phyloP scores from a whole-genome alignment of 2,329 filamentous ascomycete genomes.

The Cladosporium velox region DNA sequence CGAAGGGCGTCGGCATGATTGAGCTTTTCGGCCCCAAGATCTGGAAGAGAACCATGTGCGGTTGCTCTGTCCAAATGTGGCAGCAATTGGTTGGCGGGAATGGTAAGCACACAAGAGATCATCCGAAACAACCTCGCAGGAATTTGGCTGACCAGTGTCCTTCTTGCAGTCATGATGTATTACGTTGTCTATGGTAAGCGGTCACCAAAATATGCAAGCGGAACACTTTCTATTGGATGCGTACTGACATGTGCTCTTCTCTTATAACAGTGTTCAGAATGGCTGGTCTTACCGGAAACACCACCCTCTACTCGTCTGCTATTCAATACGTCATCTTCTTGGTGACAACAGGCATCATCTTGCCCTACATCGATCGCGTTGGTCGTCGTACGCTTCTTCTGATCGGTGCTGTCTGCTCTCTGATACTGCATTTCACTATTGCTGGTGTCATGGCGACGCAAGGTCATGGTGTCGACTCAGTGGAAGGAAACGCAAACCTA shows the following conservation, averaged over 20 bases:
- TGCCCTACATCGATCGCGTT: constrained; percentile 74
- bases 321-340: constrained; percentile 82
- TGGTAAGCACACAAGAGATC: not conserved
- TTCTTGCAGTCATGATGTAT: constrained; percentile 10
- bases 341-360: constrained; percentile 71
- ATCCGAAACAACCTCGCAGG: not conserved
- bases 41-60: constrained; percentile 59
- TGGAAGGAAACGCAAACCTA: constrained; percentile 45
- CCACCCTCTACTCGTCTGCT: constrained; percentile 64
- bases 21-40: constrained; percentile 52
- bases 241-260: not conserved
- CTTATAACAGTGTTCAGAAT: constrained; percentile 63
- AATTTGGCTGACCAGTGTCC: not conserved
- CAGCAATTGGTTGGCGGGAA: constrained; percentile 49
- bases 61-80: constrained; percentile 60
- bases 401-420: constrained; percentile 65
- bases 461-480: constrained; percentile 46
- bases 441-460: constrained; percentile 60
- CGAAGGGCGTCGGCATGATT: constrained; percentile 43
- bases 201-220: not conserved
- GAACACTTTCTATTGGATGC: not conserved
- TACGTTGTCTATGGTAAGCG: constrained; percentile 48
- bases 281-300: constrained; percentile 60
- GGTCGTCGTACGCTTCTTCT: constrained; percentile 70
- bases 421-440: constrained; percentile 61